Base-by-base conservation (phyloP, 805 yeast species). In the Yarrowia sp. region DNA sequence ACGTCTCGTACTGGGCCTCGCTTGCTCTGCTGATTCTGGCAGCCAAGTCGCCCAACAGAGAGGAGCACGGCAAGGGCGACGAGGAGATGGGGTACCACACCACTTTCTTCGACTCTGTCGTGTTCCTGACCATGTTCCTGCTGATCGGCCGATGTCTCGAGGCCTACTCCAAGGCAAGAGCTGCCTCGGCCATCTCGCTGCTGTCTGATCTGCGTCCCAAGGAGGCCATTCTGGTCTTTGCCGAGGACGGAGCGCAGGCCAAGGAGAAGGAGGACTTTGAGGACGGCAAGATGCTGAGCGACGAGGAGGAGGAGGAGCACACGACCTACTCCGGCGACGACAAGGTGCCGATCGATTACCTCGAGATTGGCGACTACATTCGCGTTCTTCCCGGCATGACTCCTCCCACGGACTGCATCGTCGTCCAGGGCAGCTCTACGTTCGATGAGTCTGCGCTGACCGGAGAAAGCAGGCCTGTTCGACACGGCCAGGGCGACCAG, bases 391-490 rank as follows among this genome's bases (percentile, higher is more conserved):
- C 77, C 1, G 79, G 79, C n/a, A 70, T 69, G 68, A 68, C 75
- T 7, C 73, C 74, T 18, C 96, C 97, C 0, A 92, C 93, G 0
- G 99, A 93, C 73, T 82, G 87, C 24, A 77, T 90, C 2, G 72
- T 93, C 63, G 76, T 88, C 9, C 71, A 77, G 6, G 97, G 98
- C 3, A 76, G 76, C 16, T 81, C 93, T 63, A 93, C 89, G 65
- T 86, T 90, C 72, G 96, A 93, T 71, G 98, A 93, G 76, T 82
- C 91, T 27, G 85, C 96, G 4, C 78, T 93, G 25, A 93, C 97
- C 1, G 99, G 99, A 67, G 99, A 93, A 76, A 66, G 76, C 0
- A 71, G 76, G 14, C 88, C 91, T 1, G 84, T 86, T 13, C 73
- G 73, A 18, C 87, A 83, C 66, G 61, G 63, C 0, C 73, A 74